Percentiles rank a stretch among this genome's conserved stretches.
Conservation (phyloP, 257 asterid species). For the Eucommia ulmoides region DNA sequence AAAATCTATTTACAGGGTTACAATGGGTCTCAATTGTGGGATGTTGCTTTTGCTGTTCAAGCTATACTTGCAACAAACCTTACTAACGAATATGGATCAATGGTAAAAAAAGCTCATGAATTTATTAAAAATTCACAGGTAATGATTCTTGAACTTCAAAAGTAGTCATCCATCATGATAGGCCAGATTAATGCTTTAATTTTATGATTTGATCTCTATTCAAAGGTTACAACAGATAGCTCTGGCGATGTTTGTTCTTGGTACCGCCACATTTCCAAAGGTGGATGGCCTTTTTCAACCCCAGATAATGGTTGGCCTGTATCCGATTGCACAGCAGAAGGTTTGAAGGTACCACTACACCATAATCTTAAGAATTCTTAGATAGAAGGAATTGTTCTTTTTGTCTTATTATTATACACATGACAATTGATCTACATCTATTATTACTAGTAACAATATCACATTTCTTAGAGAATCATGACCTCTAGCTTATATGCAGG, state of each 20-base stretch:
- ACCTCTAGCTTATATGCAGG: slow-evolving; percentile 23
- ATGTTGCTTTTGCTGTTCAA: slow-evolving; percentile 47
- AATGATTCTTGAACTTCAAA: no score
- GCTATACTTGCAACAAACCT: slow-evolving; percentile 44
- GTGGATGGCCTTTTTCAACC: slow-evolving; percentile 77
- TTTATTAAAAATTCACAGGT: slow-evolving; percentile 63
- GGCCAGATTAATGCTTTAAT: no score
- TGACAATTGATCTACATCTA: no score
- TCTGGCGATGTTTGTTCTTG: slow-evolving; percentile 21
- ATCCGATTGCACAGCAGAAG: slow-evolving; percentile 68
- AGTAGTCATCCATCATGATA: no score
- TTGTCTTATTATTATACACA: no score
- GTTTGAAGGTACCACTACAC: slow-evolving; percentile 32
- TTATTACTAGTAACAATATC: no score
- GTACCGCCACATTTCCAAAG: slow-evolving; percentile 62
- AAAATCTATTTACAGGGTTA: slow-evolving; percentile 48
- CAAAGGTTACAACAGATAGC: slow-evolving; percentile 29
- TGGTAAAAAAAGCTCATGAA: slow-evolving; percentile 40
- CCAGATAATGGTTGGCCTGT: slow-evolving; percentile 61
- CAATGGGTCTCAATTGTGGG: slow-evolving; percentile 74
- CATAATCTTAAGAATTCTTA: no score
- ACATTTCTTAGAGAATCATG: no score
- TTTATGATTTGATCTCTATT: neutral
- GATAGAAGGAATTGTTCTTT: no score
- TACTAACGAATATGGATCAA: slow-evolving; percentile 26